Base-by-base conservation (phyloP, 1,284 basidiomycete genomes). In the Vanrija pseudolonga region DNA sequence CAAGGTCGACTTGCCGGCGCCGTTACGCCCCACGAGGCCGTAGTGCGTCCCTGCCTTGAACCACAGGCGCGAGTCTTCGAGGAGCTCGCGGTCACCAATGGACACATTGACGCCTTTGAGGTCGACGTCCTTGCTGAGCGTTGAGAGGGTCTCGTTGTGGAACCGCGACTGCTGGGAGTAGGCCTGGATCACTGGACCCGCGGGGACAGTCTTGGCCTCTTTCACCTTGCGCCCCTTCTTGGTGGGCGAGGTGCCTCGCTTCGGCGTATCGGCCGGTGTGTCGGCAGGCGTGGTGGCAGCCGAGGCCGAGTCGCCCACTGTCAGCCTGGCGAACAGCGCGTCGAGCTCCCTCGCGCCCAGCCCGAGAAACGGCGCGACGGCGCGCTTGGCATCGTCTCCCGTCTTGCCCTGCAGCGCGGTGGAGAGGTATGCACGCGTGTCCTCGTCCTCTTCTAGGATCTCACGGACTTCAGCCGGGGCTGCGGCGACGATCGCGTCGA, bases 21-120 rank as follows among this genome's bases (percentile, higher is more conserved):
- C 84, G 65, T 85, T 85, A 24, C 72, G 59, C 6, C 82, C 82
- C 3, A 83, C 74, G 47, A 83, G 72, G 12, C 76, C 82, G 68
- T 84, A 84, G 41, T 78, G 77, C 7, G 80, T 72, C 12, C 82
- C 81, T 6, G 72, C 72, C 62, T 83, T 82, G 38, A 85, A 67
- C 58, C 79, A 76, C 9, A 85, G 68, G 55, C 82, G 79, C 0
- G 80, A 79, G 57, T 82, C 81, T 5, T 70, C 65, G n/a, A 85
- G 71, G 9, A 86, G 69, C 36, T 84, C 81, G 22, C 69, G 74
- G 26, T 79, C 72, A 18, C 80, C 81, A 11, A 85, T 74, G 6
- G 77, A 60, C 42, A 83, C 69, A 8, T 66, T 77, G n/a, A 83
- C 79, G 48, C 66, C 76, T 41, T 78, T 73, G 32, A 83, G 72